Evolutionary conservation across 23 red algal genomes (phyloP).

Genomic region (Gracilaria vermiculophylla): DNA sequence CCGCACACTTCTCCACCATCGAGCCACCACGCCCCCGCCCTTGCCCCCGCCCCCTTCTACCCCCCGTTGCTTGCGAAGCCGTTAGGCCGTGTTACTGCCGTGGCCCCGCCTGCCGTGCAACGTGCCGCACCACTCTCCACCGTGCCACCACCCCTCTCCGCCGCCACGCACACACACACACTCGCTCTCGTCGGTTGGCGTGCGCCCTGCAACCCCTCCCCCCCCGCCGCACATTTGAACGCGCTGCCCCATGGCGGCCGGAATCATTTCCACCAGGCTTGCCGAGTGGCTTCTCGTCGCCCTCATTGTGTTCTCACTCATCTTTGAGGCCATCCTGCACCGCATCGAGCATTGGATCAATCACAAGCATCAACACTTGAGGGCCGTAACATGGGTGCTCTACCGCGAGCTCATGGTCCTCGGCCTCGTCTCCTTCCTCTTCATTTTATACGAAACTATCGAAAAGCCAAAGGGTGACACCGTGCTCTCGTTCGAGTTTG

Average conservation of each 20-base stretch:
- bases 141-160: too few species aligned
- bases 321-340: conserved; percentile 46
- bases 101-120: too few species aligned
- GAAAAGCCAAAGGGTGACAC: conserved; percentile 31
- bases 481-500: conserved; percentile 75
- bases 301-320: conserved; percentile 66
- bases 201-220: not conserved
- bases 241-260: conserved; percentile 6
- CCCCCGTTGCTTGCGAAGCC: too few species aligned
- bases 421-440: conserved; percentile 59
- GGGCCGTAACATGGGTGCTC: conserved; percentile 30
- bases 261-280: conserved; percentile 36
- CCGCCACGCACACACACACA: not conserved
- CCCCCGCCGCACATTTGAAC: not conserved
- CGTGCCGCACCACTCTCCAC: too few species aligned
- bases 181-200: not conserved
- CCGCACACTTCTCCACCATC: not conserved
- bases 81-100: too few species aligned
- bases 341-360: conserved; percentile 63
- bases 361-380: conserved; percentile 61
- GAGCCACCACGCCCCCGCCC: not conserved
- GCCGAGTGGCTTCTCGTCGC: conserved; percentile 72
- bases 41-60: not conserved
- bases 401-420: conserved; percentile 88
- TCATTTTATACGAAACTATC: conserved; percentile 61